Evolutionary conservation across 257 asterid genomes (phyloP).

Genomic region (Ilex aquifolium): DNA sequence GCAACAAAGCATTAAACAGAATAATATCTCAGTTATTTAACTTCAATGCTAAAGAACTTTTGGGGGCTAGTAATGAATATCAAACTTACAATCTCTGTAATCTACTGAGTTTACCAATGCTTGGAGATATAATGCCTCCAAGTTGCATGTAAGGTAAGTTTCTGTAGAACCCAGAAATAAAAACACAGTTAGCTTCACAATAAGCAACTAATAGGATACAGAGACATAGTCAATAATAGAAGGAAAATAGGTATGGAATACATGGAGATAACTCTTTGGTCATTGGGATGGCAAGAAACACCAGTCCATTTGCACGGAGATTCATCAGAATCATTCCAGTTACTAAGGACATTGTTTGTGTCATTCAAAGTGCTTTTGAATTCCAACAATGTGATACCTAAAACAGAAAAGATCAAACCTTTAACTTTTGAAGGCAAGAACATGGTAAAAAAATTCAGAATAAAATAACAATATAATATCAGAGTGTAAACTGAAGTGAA

Average conservation of each 20-base stretch:
- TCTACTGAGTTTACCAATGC: slow-evolving; percentile 63
- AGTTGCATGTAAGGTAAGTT: slow-evolving; percentile 85
- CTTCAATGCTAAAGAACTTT: background rate
- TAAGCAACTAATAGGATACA: background rate
- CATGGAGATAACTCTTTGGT: slow-evolving; percentile 79
- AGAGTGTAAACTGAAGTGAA: slow-evolving; percentile 1
- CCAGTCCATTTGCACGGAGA: slow-evolving; percentile 92
- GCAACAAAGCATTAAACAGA: background rate
- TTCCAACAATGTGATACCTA: slow-evolving; percentile 82
- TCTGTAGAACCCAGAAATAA: slow-evolving; percentile 30
- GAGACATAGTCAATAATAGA: background rate
- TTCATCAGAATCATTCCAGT: slow-evolving; percentile 73
- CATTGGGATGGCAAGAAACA: slow-evolving; percentile 64
- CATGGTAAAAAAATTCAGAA: background rate
- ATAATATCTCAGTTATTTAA: background rate
- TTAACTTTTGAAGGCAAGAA: slow-evolving; percentile 1
- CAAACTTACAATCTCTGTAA: slow-evolving; percentile 79
- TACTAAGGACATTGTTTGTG: slow-evolving; percentile 54
- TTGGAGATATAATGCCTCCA: slow-evolving; percentile 81
- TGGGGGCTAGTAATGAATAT: background rate
- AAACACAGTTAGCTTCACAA: slow-evolving; percentile 3
- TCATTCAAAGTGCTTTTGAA: slow-evolving; percentile 75
- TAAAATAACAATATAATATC: background rate
- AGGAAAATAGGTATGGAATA: slow-evolving; percentile 24
- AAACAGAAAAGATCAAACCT: background rate